These are phyloP conservation scores for Salix udensis DNA, from an alignment of 345 rosid species.

Conservation along the genomic window DNA sequence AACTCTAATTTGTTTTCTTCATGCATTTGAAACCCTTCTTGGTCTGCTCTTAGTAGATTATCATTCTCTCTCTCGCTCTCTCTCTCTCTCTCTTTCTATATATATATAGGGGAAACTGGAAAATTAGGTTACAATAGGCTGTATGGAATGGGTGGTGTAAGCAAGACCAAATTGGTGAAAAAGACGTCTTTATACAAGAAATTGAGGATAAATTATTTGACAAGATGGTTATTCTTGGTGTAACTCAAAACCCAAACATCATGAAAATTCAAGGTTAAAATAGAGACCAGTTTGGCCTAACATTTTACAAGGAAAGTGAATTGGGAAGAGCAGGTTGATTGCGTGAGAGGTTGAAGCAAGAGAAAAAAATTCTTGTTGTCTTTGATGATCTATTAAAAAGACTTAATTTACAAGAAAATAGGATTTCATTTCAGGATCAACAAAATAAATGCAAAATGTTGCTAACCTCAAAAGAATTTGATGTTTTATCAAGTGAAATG, in stretches of 20 bases:
- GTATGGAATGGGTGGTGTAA: slow-evolving; percentile 13
- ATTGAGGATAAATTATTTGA: slow-evolving; percentile 3
- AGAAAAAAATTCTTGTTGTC: background rate
- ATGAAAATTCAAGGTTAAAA: slow-evolving; percentile 16
- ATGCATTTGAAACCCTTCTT: no score
- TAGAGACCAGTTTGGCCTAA: slow-evolving; percentile 3
- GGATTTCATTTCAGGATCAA: background rate
- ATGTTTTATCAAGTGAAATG: background rate
- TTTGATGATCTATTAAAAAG: background rate
- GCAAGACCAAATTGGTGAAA: slow-evolving; percentile 17
- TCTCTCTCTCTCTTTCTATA: no score
- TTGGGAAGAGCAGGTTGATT: slow-evolving; percentile 11
- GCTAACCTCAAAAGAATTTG: slow-evolving; percentile 7
- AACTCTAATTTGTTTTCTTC: no score
- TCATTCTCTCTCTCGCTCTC: no score
- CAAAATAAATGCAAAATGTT: background rate
- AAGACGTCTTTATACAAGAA: background rate
- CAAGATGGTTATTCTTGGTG: background rate
- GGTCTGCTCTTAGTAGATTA: no score
- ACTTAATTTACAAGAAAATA: background rate
- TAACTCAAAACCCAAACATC: slow-evolving; percentile 9
- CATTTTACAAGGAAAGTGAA: slow-evolving; percentile 7
- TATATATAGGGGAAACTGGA: no score
- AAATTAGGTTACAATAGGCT: no score
- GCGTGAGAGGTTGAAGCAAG: background rate